A percentile compares a stretch with the other conserved stretches of the same genome.
Evolutionary conservation across 768 basidiomycete species (phyloP).

Genomic region (Omphalotus guepiniiformis): DNA sequence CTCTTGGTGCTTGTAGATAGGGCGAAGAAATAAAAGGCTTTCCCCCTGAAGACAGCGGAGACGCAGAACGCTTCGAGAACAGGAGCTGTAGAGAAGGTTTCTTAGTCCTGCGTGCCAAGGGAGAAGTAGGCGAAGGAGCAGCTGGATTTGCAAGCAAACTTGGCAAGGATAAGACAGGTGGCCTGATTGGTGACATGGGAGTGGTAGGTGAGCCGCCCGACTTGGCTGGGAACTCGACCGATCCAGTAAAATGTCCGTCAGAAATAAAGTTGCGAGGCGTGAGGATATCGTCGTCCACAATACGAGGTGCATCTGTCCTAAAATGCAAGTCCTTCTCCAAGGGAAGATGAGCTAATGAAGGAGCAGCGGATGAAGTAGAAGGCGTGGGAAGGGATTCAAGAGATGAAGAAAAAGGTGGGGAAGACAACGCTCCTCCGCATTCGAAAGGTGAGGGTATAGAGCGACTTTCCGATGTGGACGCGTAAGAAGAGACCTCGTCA

Average conservation of each 20-base stretch:
- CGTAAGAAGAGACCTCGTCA: conserved; percentile 9
- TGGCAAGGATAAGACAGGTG: conserved; percentile 28
- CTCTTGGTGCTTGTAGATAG: conserved; percentile 26
- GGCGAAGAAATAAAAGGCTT: conserved; percentile 27
- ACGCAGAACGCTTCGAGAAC: conserved; percentile 60
- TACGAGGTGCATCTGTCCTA: conserved; percentile 18
- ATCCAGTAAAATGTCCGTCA: conserved; percentile 22
- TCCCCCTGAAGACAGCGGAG: conserved; percentile 33
- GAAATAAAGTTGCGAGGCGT: conserved; percentile 1
- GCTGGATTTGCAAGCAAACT: conserved; percentile 31
- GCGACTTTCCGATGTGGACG: conserved; percentile 29
- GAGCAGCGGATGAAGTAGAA: conserved; percentile 47
- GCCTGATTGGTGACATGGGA: conserved; percentile 31
- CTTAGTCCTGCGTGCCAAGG: conserved; percentile 41
- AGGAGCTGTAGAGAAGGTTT: conserved; percentile 68
- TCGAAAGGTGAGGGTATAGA: conserved; percentile 12
- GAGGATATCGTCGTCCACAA: conserved; percentile 18
- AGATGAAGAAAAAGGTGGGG: conserved; percentile 53
- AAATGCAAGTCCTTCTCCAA: conserved; percentile 18
- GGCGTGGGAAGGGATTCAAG: conserved; percentile 58
- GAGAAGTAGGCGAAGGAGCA: conserved; percentile 19
- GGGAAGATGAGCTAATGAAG: conserved; percentile 35
- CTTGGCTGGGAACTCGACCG: conserved; percentile 44
- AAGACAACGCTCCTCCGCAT: conserved; percentile 24
- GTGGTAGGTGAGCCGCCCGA: conserved; percentile 26